These are phyloP conservation scores for Boletus sp. DNA, from an alignment of 768 basidiomycete genomes.

Conservation along the genomic window DNA sequence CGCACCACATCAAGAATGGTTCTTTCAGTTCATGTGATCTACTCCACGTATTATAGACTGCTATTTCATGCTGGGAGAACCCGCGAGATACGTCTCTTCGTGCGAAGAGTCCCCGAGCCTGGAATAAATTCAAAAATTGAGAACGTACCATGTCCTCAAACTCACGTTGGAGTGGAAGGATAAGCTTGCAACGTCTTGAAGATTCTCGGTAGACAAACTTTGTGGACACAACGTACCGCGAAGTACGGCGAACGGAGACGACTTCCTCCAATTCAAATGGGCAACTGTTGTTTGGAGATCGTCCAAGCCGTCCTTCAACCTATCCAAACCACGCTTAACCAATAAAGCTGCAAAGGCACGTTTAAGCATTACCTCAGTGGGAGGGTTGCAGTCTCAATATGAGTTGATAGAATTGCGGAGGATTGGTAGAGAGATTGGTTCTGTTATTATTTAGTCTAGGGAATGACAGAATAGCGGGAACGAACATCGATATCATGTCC, in stretches of 20 bases:
- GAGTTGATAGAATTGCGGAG: slow-evolving; percentile 58
- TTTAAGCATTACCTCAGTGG: slow-evolving; percentile 50
- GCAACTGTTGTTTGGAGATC: slow-evolving; percentile 45
- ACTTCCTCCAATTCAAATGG: slow-evolving; percentile 53
- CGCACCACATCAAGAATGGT: slow-evolving; percentile 40
- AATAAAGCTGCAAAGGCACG: neutral
- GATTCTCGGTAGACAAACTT: slow-evolving; percentile 20
- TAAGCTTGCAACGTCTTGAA: slow-evolving; percentile 39
- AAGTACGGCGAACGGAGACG: slow-evolving; percentile 55
- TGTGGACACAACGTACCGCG: slow-evolving; percentile 51
- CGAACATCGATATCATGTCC: slow-evolving; percentile 16
- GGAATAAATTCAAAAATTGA: neutral
- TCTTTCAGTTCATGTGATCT: slow-evolving; percentile 28
- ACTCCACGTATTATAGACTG: slow-evolving; percentile 41
- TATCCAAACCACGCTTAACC: slow-evolving; percentile 13
- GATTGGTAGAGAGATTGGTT: slow-evolving; percentile 42
- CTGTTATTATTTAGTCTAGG: slow-evolving; percentile 23
- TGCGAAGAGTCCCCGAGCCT: slow-evolving; percentile 34
- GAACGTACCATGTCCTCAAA: neutral
- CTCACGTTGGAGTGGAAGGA: slow-evolving; percentile 34
- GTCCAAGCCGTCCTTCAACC: slow-evolving; percentile 34
- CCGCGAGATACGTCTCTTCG: slow-evolving; percentile 61
- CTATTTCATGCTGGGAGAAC: slow-evolving; percentile 39
- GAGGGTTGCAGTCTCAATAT: slow-evolving; percentile 58
- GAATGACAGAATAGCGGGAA: slow-evolving; percentile 8